Base-by-base conservation (phyloP, 257 asterid species). In the Leonotis leonurus region DNA sequence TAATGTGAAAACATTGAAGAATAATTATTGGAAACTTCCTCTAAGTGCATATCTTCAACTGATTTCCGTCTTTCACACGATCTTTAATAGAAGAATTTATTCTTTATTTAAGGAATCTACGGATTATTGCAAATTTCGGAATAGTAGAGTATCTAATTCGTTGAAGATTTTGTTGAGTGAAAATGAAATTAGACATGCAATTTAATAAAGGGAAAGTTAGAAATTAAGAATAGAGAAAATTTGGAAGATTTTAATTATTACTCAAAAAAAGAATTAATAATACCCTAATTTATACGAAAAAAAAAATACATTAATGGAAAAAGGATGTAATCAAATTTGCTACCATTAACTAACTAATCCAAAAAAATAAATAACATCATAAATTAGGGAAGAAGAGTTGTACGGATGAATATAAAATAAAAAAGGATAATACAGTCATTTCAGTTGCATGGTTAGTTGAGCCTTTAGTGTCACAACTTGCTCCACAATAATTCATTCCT, bases 401-500 rank as follows among this genome's bases (percentile, higher is more conserved):
- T 35, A 1, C 1, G 45, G 5, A 3, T 12, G 16, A 39, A 39
- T 39, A 4, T 13, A 39, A 35, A 35, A 35, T n/a, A 35, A 6
- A 10, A 35, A 37, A 4, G 44, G 17, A 39, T 48, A 20, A 21
- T 9, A 20, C n/a, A 21, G 6, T 11, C 30, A 4, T 17, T 18
- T 56, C 52, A 32, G 20, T 13, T 33, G 13, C 5, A 22, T 24
- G 53, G 41, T 62, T 62, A 16, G 70, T 54, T 35, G 75, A 32
- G n/a, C 4, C 29, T 29, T 29, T 24, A 65, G 16, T 43, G 25
- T 22, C 37, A 44, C 65, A 51, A 56, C 39, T 30, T 45, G 65
- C 22, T 60, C 62, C 13, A 36, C 69, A 72, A 65, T 65, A n/a
- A n/a, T n/a, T n/a, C n/a, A n/a, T 59, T 30, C 8, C 22, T 7